phyloP scores from a whole-genome alignment of 306 rosid genomes.

The Cucurbita moschata region DNA sequence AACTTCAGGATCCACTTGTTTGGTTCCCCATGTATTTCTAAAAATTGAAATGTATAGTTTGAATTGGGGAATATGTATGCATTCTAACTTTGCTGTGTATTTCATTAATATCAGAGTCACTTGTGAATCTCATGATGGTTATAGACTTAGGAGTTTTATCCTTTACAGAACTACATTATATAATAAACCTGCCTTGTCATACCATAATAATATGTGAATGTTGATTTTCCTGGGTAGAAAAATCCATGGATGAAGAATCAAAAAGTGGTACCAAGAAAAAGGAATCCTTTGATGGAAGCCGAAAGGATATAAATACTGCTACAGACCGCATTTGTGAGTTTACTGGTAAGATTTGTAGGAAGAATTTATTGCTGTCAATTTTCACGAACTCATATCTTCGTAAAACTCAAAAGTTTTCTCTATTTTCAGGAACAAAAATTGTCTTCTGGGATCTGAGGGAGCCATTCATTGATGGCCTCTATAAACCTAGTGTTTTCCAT shows the following conservation, averaged over 20 bases:
- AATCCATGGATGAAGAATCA: slow-evolving; percentile 53
- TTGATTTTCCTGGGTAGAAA: slow-evolving; percentile 33
- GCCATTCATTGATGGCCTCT: slow-evolving; percentile 69
- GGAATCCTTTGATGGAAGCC: slow-evolving; percentile 82
- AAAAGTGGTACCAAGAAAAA: slow-evolving; percentile 39
- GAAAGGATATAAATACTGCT: slow-evolving; percentile 73
- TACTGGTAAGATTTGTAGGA: slow-evolving; percentile 40
- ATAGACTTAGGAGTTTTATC: not conserved
- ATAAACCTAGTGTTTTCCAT: slow-evolving; percentile 64
- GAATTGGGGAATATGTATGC: not conserved
- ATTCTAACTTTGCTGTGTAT: not conserved
- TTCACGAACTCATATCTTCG: slow-evolving; percentile 10
- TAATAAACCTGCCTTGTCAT: not conserved
- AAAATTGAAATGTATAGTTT: not conserved
- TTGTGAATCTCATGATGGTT: not conserved
- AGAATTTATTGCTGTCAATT: not conserved
- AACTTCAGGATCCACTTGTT: not conserved
- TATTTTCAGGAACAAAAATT: slow-evolving; percentile 83
- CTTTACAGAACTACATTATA: not conserved
- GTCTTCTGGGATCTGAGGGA: slow-evolving; percentile 87
- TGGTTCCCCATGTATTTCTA: not conserved
- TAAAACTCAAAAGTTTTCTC: slow-evolving; percentile 4
- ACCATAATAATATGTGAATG: not conserved
- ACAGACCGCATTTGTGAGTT: slow-evolving; percentile 79
- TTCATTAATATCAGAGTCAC: not conserved